These are phyloP conservation scores for Goniomonas avonlea DNA, from an alignment of 78 protist genomes.

Conservation along the genomic window DNA sequence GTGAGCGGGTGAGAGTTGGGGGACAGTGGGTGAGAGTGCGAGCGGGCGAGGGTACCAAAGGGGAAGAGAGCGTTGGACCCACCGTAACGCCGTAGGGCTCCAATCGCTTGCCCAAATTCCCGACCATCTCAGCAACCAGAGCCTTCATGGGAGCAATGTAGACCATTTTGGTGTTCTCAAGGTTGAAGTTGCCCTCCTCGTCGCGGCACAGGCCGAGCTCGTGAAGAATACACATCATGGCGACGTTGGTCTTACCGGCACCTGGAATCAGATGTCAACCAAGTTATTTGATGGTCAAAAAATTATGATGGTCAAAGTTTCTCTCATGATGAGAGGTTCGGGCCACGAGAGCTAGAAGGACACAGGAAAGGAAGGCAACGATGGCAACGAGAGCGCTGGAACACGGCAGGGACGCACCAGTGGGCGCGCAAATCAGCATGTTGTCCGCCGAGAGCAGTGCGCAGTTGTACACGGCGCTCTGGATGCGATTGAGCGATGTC, in stretches of 20 bases:
- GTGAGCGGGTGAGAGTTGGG: no score
- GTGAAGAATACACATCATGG: slow-evolving; percentile 89
- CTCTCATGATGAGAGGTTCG: no score
- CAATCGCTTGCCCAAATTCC: slow-evolving; percentile 73
- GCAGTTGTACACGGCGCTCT: slow-evolving; percentile 42
- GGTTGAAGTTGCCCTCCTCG: slow-evolving; percentile 42
- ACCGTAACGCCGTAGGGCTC: slow-evolving; percentile 47
- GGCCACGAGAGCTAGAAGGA: no score
- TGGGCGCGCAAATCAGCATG: slow-evolving; percentile 97
- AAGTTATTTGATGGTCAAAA: no score
- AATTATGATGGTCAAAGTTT: no score
- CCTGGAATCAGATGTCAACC: no score
- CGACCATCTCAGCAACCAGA: slow-evolving; percentile 78
- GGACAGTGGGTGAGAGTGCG: no score
- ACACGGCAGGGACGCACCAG: no score
- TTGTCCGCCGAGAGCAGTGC: slow-evolving; percentile 73
- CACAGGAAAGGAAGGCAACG: no score
- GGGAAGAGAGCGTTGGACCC: no score
- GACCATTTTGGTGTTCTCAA: slow-evolving; percentile 70
- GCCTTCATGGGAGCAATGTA: slow-evolving; percentile 99
- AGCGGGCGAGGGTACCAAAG: no score
- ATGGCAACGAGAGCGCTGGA: neutral
- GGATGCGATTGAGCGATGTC: slow-evolving; percentile 63
- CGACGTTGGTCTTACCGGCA: slow-evolving; percentile 99
- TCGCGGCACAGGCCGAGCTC: slow-evolving; percentile 57